Percentiles rank a stretch among this genome's conserved stretches.
phyloP scores from a whole-genome alignment of 345 rosid species.

The Cochlearia excelsa region DNA sequence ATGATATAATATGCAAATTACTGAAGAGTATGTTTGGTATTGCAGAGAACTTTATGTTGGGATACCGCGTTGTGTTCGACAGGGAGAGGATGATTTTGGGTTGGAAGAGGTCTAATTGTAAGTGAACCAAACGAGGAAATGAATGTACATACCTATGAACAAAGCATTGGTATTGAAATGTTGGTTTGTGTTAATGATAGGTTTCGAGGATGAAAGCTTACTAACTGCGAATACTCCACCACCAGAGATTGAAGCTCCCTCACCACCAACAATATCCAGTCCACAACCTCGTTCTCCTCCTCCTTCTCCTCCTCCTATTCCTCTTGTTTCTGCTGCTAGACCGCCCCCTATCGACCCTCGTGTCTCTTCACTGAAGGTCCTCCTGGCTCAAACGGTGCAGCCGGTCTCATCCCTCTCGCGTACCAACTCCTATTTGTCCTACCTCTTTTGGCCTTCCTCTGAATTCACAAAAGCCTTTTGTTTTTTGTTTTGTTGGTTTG shows the following conservation, averaged over 20 bases:
- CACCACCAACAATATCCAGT: constrained; percentile 4
- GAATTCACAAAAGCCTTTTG: background rate
- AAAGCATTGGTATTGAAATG: background rate
- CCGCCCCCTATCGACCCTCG: background rate
- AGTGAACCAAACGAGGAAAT: constrained; percentile 30
- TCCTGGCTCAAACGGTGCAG: constrained; percentile 10
- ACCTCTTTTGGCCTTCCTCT: too few relatives aligned
- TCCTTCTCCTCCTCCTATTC: constrained; percentile 12
- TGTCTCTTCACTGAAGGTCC: background rate
- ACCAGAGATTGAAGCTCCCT: constrained; percentile 17
- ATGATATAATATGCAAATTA: background rate
- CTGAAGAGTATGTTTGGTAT: constrained; percentile 6
- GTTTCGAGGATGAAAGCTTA: constrained; percentile 33
- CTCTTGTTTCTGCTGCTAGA: background rate
- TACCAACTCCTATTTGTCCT: too few relatives aligned
- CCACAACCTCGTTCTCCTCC: constrained; percentile 19
- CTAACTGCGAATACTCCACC: constrained; percentile 9
- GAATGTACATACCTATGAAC: background rate
- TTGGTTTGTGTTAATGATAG: constrained; percentile 12
- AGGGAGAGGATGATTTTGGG: constrained; percentile 40
- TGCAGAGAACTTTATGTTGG: too few relatives aligned
- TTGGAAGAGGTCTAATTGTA: constrained; percentile 66
- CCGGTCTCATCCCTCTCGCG: background rate
- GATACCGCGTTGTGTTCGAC: too few relatives aligned
- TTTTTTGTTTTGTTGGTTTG: constrained; percentile 23